Conservation (phyloP, 495 filamentous ascomycete genomes). For the Talaromyces borbonicus region DNA sequence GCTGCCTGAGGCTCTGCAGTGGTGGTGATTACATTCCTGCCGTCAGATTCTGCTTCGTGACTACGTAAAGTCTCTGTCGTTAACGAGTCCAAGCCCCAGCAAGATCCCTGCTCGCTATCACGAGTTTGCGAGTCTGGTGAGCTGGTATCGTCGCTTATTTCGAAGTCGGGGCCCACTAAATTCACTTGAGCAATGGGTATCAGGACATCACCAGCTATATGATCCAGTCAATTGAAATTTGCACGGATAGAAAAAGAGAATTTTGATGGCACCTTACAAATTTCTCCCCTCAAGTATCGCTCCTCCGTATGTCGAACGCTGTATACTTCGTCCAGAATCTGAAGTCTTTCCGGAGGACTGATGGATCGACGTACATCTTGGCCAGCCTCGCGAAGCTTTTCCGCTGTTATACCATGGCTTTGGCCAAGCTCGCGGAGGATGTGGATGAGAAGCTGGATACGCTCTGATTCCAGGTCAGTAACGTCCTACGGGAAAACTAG, state of each 20-base stretch:
- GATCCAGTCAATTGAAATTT: not conserved
- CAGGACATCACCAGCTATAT: slow-evolving; percentile 3
- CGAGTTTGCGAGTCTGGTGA: not conserved
- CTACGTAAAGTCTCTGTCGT: not conserved
- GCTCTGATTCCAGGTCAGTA: slow-evolving; percentile 30
- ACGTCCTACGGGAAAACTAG: slow-evolving; percentile 20
- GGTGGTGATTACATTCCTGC: not conserved
- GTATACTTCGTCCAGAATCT: slow-evolving; percentile 55
- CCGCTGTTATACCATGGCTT: slow-evolving; percentile 31
- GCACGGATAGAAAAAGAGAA: not conserved
- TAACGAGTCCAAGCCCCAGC: slow-evolving; percentile 4
- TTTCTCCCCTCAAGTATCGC: slow-evolving; percentile 45
- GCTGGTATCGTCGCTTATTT: not conserved
- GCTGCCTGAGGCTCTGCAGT: not conserved
- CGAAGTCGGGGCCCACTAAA: slow-evolving; percentile 6
- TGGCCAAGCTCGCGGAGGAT: slow-evolving; percentile 44
- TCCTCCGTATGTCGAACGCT: slow-evolving; percentile 56
- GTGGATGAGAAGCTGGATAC: slow-evolving; percentile 50
- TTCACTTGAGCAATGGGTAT: slow-evolving; percentile 7
- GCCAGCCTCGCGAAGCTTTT: slow-evolving; percentile 33
- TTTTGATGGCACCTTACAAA: slow-evolving; percentile 37
- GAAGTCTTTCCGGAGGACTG: slow-evolving; percentile 20
- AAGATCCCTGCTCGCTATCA: slow-evolving; percentile 4
- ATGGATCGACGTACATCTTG: slow-evolving; percentile 34
- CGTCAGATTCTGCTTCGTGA: not conserved